Base-by-base conservation (phyloP, 2,329 filamentous ascomycete genomes). In the Emericellopsis cladophorae region DNA sequence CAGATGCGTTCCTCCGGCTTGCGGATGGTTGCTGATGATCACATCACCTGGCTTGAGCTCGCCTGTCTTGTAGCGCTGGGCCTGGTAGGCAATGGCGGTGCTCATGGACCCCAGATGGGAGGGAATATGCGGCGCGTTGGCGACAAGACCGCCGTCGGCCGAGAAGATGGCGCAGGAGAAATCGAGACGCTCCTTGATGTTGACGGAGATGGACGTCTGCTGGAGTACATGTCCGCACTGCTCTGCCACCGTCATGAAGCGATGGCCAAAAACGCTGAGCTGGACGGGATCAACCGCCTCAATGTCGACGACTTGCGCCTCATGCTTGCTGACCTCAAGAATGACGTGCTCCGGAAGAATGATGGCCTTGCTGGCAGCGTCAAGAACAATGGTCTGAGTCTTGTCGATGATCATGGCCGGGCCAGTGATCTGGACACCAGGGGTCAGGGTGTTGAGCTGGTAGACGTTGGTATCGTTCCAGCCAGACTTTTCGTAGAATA, bases 221-320 rank as follows among this genome's bases (percentile, higher is more conserved):
- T 88, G 81, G 40, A 89, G 58, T 3, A 81, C 80, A 36, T 80
- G 69, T 0, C 83, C 82, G 83, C 88, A 88, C 52, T 88, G 82
- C 54, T 89, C 83, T 0, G 83, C 83, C 42, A 88, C 84, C 1
- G 79, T 79, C 83, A 88, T 88, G 60, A 88, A 88, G 2, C 83
- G 72, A 55, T 88, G 81, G 0, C 78, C 80, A 50, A 88, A 88
- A 39, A 88, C 81, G 46, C 74, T 80, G 0, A 88, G 67, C 52
- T 84, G 72, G 41, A 87, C 81, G 0, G 82, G 83, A 51, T 87
- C 79, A 0, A 86, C 76, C 23, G 74, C 68, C 31, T 58, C 46
- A 0, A 48, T 49, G 0, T 40, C 40, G 0, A 53, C 44, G 1
- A 39, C 47, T 11, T 46, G 46, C 14, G 45, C 40, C 14, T 51